A percentile compares a stretch with the other conserved stretches of the same genome.
Evolutionary conservation across 1,284 basidiomycete genomes (phyloP).

Genomic region (Thelephora terrestris): DNA sequence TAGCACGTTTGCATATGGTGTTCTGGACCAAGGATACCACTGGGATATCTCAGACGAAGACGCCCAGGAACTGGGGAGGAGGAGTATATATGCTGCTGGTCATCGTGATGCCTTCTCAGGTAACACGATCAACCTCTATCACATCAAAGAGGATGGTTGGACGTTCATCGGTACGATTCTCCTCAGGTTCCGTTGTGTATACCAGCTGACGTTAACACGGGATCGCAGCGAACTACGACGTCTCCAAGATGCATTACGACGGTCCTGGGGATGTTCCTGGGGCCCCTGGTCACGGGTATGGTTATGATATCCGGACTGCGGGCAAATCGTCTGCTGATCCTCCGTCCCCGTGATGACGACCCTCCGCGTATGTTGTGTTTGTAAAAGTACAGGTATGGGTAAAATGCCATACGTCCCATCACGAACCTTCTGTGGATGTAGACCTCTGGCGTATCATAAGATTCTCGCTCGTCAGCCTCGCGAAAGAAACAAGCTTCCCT

Average conservation of each 20-base stretch:
- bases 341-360: conserved; percentile 4
- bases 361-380: background rate
- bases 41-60: conserved; percentile 94
- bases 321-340: conserved; percentile 22
- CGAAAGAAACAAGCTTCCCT: no score
- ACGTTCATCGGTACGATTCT: conserved; percentile 67
- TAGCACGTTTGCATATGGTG: conserved; percentile 97
- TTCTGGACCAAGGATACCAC: conserved; percentile 91
- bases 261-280: conserved; percentile 63
- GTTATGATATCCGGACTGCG: conserved; percentile 59
- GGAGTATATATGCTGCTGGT: conserved; percentile 95
- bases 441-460: no score
- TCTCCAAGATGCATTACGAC: conserved; percentile 74
- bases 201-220: background rate
- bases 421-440: no score
- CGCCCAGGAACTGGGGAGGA: conserved; percentile 87
- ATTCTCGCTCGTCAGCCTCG: no score
- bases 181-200: conserved; percentile 9
- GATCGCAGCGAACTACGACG: conserved; percentile 65
- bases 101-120: conserved; percentile 98
- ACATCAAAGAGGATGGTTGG: conserved; percentile 93
- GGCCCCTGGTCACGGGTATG: conserved; percentile 54
- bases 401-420: no score
- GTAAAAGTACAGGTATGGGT: background rate
- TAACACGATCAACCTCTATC: conserved; percentile 93